phyloP scores from a whole-genome alignment of 2,329 filamentous ascomycete species.

The Epichloe sibirici region DNA sequence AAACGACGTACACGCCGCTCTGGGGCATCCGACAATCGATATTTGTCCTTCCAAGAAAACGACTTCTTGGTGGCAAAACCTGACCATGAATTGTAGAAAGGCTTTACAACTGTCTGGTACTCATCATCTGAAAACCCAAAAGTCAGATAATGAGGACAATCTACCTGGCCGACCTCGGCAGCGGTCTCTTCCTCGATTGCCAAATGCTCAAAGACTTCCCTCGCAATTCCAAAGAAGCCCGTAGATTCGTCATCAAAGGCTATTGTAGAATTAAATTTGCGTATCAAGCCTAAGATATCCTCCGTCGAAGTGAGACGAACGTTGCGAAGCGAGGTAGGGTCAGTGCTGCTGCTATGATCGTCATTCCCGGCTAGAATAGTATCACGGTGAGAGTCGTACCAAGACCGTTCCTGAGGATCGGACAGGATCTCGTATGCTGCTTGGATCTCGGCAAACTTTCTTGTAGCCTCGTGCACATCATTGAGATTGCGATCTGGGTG shows the following conservation, averaged over 20 bases:
- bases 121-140: slow-evolving; percentile 69
- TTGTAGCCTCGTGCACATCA: slow-evolving; percentile 72
- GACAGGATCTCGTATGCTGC: slow-evolving; percentile 92
- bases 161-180: slow-evolving; percentile 52
- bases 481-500: slow-evolving; percentile 91
- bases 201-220: slow-evolving; percentile 67
- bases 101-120: slow-evolving; percentile 64
- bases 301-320: slow-evolving; percentile 67
- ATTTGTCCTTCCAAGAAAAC: slow-evolving; percentile 83
- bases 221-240: slow-evolving; percentile 76
- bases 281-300: slow-evolving; percentile 66
- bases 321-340: slow-evolving; percentile 51
- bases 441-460: slow-evolving; percentile 81
- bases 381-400: slow-evolving; percentile 93
- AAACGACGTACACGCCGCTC: slow-evolving; percentile 70
- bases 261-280: slow-evolving; percentile 65
- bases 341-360: slow-evolving; percentile 26
- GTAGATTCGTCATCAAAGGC: slow-evolving; percentile 68
- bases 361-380: slow-evolving; percentile 64
- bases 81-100: slow-evolving; percentile 73
- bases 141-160: slow-evolving; percentile 57
- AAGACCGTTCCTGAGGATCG: slow-evolving; percentile 87
- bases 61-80: slow-evolving; percentile 74
- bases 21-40: slow-evolving; percentile 72
- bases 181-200: slow-evolving; percentile 69